Conservation (phyloP, 176 grass and related monocot genomes). For the Thinopyrum elongatum region DNA sequence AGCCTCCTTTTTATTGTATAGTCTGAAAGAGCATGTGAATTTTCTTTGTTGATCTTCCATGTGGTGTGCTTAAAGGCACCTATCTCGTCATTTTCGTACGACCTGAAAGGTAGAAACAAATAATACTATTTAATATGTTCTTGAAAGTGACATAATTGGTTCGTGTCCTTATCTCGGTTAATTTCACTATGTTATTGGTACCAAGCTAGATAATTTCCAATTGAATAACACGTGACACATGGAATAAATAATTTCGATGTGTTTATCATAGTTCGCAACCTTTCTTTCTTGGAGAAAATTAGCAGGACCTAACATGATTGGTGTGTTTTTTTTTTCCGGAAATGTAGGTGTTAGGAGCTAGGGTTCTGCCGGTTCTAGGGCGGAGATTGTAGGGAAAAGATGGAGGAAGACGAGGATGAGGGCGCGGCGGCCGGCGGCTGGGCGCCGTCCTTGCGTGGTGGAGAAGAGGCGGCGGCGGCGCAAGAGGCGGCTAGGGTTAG, state of each 20-base stretch:
- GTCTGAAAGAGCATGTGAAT: not conserved
- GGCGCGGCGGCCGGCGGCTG: too few species aligned
- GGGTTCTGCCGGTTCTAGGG: too few species aligned
- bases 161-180: not conserved
- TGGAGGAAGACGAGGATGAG: too few species aligned
- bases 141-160: not conserved
- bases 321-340: slow-evolving; percentile 11
- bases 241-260: not conserved
- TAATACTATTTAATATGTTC: not conserved
- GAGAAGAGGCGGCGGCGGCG: too few species aligned
- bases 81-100: not conserved
- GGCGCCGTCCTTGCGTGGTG: too few species aligned
- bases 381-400: too few species aligned
- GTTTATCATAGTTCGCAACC: not conserved
- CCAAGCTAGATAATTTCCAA: not conserved
- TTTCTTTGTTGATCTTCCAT: not conserved
- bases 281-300: not conserved
- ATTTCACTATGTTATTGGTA: not conserved
- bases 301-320: not conserved
- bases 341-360: slow-evolving; percentile 58
- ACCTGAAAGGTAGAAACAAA: not conserved
- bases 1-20: not conserved
- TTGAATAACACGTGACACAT: not conserved
- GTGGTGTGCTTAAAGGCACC: not conserved
- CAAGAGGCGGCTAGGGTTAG: too few species aligned